Evolutionary conservation across 176 grass and related monocot genomes (phyloP), one percentile per base, ranked within the genome.

Genomic region (Alloteropsis semialata): DNA sequence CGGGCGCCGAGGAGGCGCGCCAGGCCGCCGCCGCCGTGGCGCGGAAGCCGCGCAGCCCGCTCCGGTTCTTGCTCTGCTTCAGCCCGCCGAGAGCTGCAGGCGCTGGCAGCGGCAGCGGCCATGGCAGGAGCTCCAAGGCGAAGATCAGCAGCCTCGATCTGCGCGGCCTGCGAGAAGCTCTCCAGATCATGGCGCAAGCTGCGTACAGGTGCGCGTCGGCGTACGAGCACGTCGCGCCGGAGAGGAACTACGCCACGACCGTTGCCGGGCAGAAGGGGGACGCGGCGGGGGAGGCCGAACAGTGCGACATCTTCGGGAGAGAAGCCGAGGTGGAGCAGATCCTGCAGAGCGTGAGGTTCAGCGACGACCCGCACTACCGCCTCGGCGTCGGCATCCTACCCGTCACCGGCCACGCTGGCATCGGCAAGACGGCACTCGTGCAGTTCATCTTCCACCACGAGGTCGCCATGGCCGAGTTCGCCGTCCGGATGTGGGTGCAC

Each of bases 51-150:
- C 81, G 74, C 27, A 88, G 86, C 48, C 81, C 86, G 39, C 67
- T 88, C 21, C 46, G 74, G 74, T 88, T 84, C 48, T 10, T 84
- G 18, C 67, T 84, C 33, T 88, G 86, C 66, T 88, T 88, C 46
- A 88, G 81, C 57, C 81, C 86, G 34, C 80, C 86, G 3, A 56
- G 74, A 24, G 73, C 1, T 8, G 8, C 57, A 3, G 56, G 16
- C 2, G 2, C 36, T 3, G 30, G 6, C 9, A 11, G 18, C 10
- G 16, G 14, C 15, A 16, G 46, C 38, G 24, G 21, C 15, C 46
- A 8, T 55, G 48, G 81, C 19, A 88, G 2, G 12, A 48, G 22
- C 81, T 74, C 86, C 7, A 57, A 6, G 42, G 17, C 18, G 15
- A 81, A 75, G 48, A 39, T 0, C 57, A 66, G 11, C n/a, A 45